Percentiles rank a stretch among this genome's conserved stretches.
phyloP scores from a whole-genome alignment of 805 yeast genomes.

The Priceomyces fermenticarens region DNA sequence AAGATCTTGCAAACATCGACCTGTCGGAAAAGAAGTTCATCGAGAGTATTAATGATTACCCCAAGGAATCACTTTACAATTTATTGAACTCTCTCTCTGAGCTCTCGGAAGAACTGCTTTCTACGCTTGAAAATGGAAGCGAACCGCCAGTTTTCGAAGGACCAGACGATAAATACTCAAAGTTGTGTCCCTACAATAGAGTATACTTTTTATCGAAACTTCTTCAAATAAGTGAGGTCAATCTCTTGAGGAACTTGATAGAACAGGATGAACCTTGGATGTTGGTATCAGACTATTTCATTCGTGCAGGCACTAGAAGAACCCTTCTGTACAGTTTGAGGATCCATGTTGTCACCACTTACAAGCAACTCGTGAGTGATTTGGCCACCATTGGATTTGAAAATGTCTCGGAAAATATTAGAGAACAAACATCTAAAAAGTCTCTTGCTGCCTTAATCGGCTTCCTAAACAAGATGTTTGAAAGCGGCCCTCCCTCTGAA shows the following conservation, averaged over 20 bases:
- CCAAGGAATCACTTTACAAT: constrained; percentile 46
- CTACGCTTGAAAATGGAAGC: background rate
- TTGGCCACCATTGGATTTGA: constrained; percentile 42
- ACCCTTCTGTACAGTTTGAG: constrained; percentile 35
- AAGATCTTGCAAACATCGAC: constrained; percentile 53
- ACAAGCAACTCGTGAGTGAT: constrained; percentile 47
- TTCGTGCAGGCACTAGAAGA: constrained; percentile 44
- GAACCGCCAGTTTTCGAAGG: constrained; percentile 1
- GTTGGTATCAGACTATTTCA: constrained; percentile 43
- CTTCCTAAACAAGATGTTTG: constrained; percentile 42
- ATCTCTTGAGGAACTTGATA: constrained; percentile 50
- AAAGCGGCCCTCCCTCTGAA: constrained; percentile 38
- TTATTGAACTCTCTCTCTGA: constrained; percentile 47
- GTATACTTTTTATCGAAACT: constrained; percentile 54
- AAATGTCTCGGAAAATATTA: constrained; percentile 15
- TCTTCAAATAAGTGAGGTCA: constrained; percentile 49
- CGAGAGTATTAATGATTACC: constrained; percentile 59
- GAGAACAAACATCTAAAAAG: constrained; percentile 39
- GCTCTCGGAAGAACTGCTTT: constrained; percentile 31
- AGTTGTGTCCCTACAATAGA: constrained; percentile 50
- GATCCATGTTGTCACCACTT: constrained; percentile 45
- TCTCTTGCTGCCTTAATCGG: constrained; percentile 48
- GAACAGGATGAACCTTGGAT: constrained; percentile 47
- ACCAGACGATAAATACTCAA: constrained; percentile 6
- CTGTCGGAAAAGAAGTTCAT: constrained; percentile 55